Percentiles rank a stretch among this genome's conserved stretches.
These are phyloP conservation scores for Globisporangium emineosum DNA, from an alignment of 352 stramenopile genomes.

Conservation along the genomic window DNA sequence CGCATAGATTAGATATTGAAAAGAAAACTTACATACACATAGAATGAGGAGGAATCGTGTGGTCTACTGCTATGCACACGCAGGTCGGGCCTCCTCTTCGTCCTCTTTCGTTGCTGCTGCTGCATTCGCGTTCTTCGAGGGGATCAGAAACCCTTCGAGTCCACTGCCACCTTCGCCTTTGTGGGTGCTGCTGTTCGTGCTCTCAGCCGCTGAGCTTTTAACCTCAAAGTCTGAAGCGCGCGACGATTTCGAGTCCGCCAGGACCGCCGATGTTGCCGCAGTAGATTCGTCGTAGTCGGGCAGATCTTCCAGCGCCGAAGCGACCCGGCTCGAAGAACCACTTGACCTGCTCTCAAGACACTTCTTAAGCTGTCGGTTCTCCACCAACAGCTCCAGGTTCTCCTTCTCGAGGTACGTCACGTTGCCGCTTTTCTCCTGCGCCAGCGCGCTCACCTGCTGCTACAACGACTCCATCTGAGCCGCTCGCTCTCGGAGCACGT, in stretches of 20 bases:
- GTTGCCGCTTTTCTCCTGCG: constrained; percentile 32
- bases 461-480: constrained; percentile 41
- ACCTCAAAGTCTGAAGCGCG: background rate
- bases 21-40: background rate
- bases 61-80: constrained; percentile 50
- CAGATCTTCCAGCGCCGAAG: constrained; percentile 11
- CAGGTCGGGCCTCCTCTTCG: constrained; percentile 30
- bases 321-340: background rate
- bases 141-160: constrained; percentile 36
- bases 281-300: constrained; percentile 28
- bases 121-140: constrained; percentile 24
- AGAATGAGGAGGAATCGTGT: background rate
- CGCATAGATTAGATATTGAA: background rate
- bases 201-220: constrained; percentile 1
- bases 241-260: background rate
- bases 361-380: constrained; percentile 58
- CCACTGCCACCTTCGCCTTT: background rate
- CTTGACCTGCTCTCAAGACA: constrained; percentile 22
- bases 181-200: background rate
- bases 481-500: constrained; percentile 44
- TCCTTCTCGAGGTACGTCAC: constrained; percentile 65
- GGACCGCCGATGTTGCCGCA: constrained; percentile 20
- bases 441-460: constrained; percentile 24
- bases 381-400: constrained; percentile 60
- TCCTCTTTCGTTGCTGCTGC: constrained; percentile 21